Conservation (phyloP, 2,329 filamentous ascomycete species). For the Diaporthe vexans region DNA sequence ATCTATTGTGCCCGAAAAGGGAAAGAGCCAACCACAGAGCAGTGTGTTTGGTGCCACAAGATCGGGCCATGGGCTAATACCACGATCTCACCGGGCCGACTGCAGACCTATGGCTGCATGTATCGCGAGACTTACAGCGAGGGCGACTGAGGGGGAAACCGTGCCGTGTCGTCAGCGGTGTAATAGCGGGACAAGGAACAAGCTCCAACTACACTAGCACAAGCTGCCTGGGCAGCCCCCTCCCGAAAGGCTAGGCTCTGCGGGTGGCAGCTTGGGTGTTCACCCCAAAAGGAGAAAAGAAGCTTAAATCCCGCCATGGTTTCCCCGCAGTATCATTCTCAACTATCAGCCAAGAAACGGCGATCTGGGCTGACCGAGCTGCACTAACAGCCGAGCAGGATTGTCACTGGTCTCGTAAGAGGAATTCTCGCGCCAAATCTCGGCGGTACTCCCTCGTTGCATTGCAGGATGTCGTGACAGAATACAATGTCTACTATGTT, state of each 20-base stretch:
- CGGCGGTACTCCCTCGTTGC: constrained; percentile 16
- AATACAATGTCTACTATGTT: not conserved
- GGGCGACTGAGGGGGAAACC: not conserved
- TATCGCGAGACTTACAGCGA: constrained; percentile 19
- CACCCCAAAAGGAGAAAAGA: not conserved
- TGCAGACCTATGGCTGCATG: constrained; percentile 25
- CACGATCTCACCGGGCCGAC: constrained; percentile 24
- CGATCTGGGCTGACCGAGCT: constrained; percentile 24
- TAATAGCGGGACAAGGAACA: not conserved
- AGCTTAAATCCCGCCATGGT: constrained; percentile 11
- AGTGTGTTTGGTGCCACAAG: not conserved
- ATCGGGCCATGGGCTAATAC: not conserved
- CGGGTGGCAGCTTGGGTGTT: not conserved
- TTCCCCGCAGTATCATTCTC: constrained; percentile 21
- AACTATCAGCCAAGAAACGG: not conserved
- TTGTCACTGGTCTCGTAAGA: not conserved
- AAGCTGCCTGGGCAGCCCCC: constrained; percentile 19
- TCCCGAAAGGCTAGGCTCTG: not conserved
- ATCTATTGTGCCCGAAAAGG: not conserved
- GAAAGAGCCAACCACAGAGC: not conserved
- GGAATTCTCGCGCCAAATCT: constrained; percentile 4
- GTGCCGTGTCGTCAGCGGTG: not conserved
- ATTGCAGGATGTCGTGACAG: not conserved
- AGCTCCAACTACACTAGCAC: not conserved
- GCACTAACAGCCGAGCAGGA: not conserved